Conservation (phyloP, 768 basidiomycete species). For the Rhizopogon roseolus region DNA sequence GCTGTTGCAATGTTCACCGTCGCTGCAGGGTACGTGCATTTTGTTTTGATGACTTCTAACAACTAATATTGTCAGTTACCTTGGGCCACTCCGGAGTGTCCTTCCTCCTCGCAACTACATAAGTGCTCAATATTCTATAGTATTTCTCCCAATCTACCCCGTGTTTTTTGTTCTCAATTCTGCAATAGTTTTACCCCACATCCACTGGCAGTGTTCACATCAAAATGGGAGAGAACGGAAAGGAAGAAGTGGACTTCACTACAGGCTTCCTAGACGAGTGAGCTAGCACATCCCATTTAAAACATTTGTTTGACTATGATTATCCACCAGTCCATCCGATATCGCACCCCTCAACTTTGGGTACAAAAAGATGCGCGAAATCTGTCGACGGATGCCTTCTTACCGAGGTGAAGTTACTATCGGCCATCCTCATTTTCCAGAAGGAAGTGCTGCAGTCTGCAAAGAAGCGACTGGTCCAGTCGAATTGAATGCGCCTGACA, state of each 20-base stretch:
- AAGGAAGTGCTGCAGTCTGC: slow-evolving; percentile 23
- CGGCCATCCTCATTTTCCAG: slow-evolving; percentile 12
- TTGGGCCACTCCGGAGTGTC: background rate
- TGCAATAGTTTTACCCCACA: slow-evolving; percentile 34
- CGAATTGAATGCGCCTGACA: slow-evolving; percentile 22
- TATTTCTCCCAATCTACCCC: slow-evolving; percentile 8
- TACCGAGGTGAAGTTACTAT: slow-evolving; percentile 30
- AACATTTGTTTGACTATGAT: background rate
- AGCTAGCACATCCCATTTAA: slow-evolving; percentile 5
- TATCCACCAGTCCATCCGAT: slow-evolving; percentile 16
- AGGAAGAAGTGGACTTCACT: slow-evolving; percentile 38
- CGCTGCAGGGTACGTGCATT: background rate
- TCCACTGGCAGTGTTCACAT: slow-evolving; percentile 47
- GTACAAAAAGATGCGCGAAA: slow-evolving; percentile 24
- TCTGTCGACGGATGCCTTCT: slow-evolving; percentile 35
- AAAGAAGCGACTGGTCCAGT: slow-evolving; percentile 12
- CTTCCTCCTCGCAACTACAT: slow-evolving; percentile 12
- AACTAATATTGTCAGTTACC: background rate
- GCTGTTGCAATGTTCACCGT: slow-evolving; percentile 4
- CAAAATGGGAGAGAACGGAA: slow-evolving; percentile 32
- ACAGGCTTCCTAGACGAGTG: slow-evolving; percentile 45
- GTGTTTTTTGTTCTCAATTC: background rate
- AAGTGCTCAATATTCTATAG: slow-evolving; percentile 22
- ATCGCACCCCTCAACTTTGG: slow-evolving; percentile 20
- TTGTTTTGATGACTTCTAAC: background rate